Conservation (phyloP, 2,329 filamentous ascomycete genomes). For the Curvularia verruculosa region DNA sequence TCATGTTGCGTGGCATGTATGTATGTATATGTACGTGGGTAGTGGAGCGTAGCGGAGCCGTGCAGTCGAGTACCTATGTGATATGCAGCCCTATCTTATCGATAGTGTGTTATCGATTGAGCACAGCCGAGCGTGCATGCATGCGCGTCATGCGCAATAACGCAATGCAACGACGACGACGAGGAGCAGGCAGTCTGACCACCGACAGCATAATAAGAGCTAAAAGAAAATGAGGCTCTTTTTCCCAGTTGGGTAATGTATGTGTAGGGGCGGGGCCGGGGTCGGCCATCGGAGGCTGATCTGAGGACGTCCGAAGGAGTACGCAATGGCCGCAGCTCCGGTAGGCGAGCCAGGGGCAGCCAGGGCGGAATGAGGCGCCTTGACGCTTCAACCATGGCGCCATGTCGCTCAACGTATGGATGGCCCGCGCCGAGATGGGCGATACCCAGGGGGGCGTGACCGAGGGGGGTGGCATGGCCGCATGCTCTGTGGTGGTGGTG, state of each 20-base stretch:
- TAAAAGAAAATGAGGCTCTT: background rate
- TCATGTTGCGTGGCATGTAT: background rate
- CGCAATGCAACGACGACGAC: background rate
- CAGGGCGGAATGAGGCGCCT: background rate
- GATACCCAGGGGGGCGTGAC: background rate
- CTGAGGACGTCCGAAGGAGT: background rate
- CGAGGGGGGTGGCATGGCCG: background rate
- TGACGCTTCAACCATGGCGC: no score
- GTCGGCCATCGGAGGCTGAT: background rate
- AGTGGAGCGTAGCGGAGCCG: no score
- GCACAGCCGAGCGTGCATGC: background rate
- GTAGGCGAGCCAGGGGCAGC: background rate
- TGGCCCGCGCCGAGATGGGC: background rate
- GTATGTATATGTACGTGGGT: no score
- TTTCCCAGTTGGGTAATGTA: background rate
- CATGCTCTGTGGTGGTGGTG: background rate
- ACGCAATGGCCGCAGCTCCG: background rate
- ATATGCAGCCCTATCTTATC: slow-evolving; percentile 8
- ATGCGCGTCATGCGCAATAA: background rate
- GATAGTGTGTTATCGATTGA: slow-evolving; percentile 8
- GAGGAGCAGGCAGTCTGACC: background rate
- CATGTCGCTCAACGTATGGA: background rate
- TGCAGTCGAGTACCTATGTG: background rate
- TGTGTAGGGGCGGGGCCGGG: background rate
- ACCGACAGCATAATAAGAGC: background rate